phyloP scores from a whole-genome alignment of 2,329 filamentous ascomycete genomes.

The Fusarium staphyleae region DNA sequence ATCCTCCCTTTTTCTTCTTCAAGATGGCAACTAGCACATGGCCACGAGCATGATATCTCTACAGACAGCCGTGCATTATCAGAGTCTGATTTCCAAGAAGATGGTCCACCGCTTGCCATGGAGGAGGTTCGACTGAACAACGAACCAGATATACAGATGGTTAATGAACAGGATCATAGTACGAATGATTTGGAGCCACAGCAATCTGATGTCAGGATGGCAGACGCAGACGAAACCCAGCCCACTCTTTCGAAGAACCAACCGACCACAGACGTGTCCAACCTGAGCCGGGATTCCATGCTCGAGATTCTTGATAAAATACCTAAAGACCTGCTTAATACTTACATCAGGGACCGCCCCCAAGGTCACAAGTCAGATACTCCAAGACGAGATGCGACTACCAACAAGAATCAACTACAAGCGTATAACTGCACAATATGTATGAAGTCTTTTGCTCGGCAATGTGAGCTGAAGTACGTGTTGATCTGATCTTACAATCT shows the following conservation, averaged over 20 bases:
- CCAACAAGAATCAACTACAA: conserved; percentile 21
- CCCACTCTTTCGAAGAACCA: not conserved
- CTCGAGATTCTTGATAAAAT: conserved; percentile 39
- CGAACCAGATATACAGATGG: not conserved
- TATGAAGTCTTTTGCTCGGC: conserved; percentile 55
- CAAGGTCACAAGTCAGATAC: conserved; percentile 13
- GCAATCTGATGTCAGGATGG: conserved; percentile 29
- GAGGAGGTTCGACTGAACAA: conserved; percentile 9
- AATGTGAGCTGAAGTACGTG: conserved; percentile 65
- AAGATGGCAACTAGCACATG: not conserved
- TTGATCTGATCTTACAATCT: not conserved
- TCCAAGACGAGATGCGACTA: conserved; percentile 13
- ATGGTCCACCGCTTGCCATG: conserved; percentile 8
- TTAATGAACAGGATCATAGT: not conserved
- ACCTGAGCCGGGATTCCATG: conserved; percentile 18
- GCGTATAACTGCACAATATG: conserved; percentile 50
- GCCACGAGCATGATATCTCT: conserved; percentile 14
- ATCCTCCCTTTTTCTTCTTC: not conserved
- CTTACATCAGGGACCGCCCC: conserved; percentile 37
- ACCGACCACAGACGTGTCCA: not conserved
- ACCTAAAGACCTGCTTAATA: conserved; percentile 46
- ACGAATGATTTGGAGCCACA: conserved; percentile 1
- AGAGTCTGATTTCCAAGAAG: conserved; percentile 4
- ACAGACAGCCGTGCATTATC: conserved; percentile 12
- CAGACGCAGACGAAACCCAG: conserved; percentile 21